A percentile compares a stretch with the other conserved stretches of the same genome.
These are phyloP conservation scores for Aspergillus unguis DNA, from an alignment of 2,329 filamentous ascomycete species.

Conservation along the genomic window DNA sequence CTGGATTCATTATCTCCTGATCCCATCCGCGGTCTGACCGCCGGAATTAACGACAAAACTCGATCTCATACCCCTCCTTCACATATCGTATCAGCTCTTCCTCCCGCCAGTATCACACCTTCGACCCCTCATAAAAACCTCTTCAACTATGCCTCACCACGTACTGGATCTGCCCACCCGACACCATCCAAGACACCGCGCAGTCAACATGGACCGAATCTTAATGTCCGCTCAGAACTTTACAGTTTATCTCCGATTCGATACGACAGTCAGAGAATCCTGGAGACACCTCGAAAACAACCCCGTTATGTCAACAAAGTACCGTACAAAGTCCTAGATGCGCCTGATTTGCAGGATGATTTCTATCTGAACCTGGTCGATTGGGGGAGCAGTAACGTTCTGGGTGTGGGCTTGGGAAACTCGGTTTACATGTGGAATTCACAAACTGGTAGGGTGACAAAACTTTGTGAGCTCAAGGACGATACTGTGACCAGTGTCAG, in stretches of 20 bases:
- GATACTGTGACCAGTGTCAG: constrained; percentile 95
- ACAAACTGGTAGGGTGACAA: constrained; percentile 82
- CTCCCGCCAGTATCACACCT: constrained; percentile 72
- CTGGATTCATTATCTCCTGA: constrained; percentile 62
- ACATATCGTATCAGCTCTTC: constrained; percentile 61
- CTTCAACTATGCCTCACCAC: constrained; percentile 82
- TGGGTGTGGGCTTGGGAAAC: constrained; percentile 86
- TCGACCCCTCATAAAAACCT: constrained; percentile 97
- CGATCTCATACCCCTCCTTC: constrained; percentile 79
- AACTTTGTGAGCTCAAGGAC: constrained; percentile 86
- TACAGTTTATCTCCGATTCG: constrained; percentile 95
- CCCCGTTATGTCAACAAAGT: constrained; percentile 91
- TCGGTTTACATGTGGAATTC: constrained; percentile 99
- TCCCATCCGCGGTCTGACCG: constrained; percentile 44
- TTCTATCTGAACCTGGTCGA: constrained; percentile 98
- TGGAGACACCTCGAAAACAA: constrained; percentile 83
- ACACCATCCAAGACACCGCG: constrained; percentile 88
- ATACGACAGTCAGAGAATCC: constrained; percentile 87
- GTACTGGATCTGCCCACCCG: constrained; percentile 72
- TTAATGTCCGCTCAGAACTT: constrained; percentile 86
- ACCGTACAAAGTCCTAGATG: constrained; percentile 95
- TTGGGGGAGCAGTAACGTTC: constrained; percentile 91
- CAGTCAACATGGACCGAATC: constrained; percentile 79
- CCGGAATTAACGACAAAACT: constrained; percentile 60
- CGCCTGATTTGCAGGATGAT: constrained; percentile 91